Evolutionary conservation across 352 stramenopile species (phyloP), one percentile per base, ranked within the genome.

Genomic region (Albugo laibachii): DNA sequence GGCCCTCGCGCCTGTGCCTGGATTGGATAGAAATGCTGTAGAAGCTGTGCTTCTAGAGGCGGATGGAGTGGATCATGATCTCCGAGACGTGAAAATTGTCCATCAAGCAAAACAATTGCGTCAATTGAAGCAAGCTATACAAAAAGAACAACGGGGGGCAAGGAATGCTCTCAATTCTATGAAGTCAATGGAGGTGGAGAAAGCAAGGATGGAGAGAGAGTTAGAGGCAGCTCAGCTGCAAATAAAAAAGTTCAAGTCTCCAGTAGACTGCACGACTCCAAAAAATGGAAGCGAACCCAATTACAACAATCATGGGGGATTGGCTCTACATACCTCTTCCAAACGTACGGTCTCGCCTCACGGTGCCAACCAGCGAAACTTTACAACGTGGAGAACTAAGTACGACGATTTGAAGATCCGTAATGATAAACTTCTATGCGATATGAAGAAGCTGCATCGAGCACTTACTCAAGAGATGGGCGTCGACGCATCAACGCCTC

Each of bases 1-100:
- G 36, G 72, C 63, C 5, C 49, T 80, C n/a, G 48, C 66, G 16
- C 72, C 75, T 4, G 63, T 88, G 0, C 68, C 75, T 41, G 75
- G 75, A 8, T 40, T 85, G 11, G 59, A 81, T 41, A 50, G 62
- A 0, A 58, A 65, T 2, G 49, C 61, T 8, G 48, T 85, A 15
- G 59, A 81, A 27, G 68, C 82, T 15, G 62, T 84, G 34, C 42
- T 87, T 5, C 55, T 82, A 6, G 72, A 79, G 10, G 38, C 3
- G 16, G 38, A 24, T 8, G 16, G 3, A 8, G 8, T 43, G 38
- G 8, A 43, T 24, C 49, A 87, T 71, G 69, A 87, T 50, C 57
- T 83, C 46, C 69, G 72, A 6, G 67, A 88, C 40, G 50, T 64
- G 11, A 85, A 87, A 56, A 87, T 87, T 44, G 64, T 87, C 3